Conservation (phyloP, 352 stramenopile species). For the Phytophthora megakarya region DNA sequence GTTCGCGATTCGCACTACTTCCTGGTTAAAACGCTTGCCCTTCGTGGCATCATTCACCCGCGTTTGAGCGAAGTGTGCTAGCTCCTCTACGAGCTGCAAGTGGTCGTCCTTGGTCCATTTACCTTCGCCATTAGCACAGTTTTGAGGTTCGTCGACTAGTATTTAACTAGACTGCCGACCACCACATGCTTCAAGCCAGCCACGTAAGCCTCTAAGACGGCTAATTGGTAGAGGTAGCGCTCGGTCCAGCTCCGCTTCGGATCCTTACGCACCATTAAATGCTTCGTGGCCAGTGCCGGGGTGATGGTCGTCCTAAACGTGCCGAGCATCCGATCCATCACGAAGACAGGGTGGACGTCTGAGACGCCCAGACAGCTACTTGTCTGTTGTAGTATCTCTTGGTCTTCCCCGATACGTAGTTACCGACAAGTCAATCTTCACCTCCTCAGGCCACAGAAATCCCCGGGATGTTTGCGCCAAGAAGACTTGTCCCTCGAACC, state of each 20-base stretch:
- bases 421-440: not conserved
- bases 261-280: too few relatives aligned
- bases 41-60: not conserved
- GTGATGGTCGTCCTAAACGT: slow-evolving; percentile 13
- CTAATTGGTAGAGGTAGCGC: slow-evolving; percentile 7
- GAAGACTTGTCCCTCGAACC: not conserved
- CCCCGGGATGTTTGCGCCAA: not conserved
- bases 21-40: not conserved
- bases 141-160: slow-evolving; percentile 6
- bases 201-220: not conserved
- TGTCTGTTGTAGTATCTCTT: slow-evolving; percentile 8
- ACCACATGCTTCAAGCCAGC: too few relatives aligned
- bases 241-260: slow-evolving; percentile 1
- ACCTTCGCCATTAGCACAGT: slow-evolving; percentile 6
- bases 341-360: not conserved
- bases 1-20: not conserved
- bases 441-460: not conserved
- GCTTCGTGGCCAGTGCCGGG: not conserved
- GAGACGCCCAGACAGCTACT: not conserved
- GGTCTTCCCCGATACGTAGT: not conserved
- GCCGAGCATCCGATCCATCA: slow-evolving; percentile 8
- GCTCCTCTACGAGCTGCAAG: not conserved
- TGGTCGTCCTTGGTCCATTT: not conserved
- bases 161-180: slow-evolving; percentile 18
- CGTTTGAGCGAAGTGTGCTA: slow-evolving; percentile 3